A percentile compares a stretch with the other conserved stretches of the same genome.
phyloP scores from a whole-genome alignment of 139 green algal species.

The Zygnema circumcarinatum region DNA sequence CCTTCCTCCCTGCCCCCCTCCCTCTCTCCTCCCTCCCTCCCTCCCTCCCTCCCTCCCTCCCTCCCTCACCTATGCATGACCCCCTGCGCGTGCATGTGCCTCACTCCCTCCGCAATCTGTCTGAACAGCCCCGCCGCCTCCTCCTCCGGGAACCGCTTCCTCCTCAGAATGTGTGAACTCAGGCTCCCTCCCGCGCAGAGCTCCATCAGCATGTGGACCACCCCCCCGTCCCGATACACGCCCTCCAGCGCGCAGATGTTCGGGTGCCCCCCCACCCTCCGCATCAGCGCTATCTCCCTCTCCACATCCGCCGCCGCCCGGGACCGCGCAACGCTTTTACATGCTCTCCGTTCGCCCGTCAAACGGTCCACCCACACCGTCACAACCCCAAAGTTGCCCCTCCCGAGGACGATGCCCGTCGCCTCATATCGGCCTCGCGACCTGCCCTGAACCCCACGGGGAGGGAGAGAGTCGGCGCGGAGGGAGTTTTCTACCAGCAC shows the following conservation, averaged over 20 bases:
- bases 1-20: too few species aligned
- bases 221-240: slow-evolving; percentile 31
- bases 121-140: slow-evolving; percentile 24
- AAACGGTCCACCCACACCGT: not conserved
- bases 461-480: too few species aligned
- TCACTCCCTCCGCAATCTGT: slow-evolving; percentile 35
- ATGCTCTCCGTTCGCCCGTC: slow-evolving; percentile 38
- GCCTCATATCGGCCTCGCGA: not conserved
- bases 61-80: slow-evolving; percentile 33
- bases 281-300: slow-evolving; percentile 45
- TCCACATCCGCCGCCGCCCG: slow-evolving; percentile 41
- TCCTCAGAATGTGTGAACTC: not conserved
- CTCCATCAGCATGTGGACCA: slow-evolving; percentile 47
- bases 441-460: too few species aligned
- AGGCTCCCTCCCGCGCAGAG: slow-evolving; percentile 17
- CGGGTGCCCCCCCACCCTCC: slow-evolving; percentile 24
- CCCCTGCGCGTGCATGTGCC: slow-evolving; percentile 23
- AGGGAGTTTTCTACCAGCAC: too few species aligned
- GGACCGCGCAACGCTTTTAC: slow-evolving; percentile 28
- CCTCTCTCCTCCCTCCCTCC: too few species aligned
- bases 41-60: too few species aligned
- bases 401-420: not conserved
- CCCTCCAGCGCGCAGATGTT: slow-evolving; percentile 37
- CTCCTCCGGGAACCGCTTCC: slow-evolving; percentile 22
- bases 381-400: slow-evolving; percentile 28